A percentile compares a stretch with the other conserved stretches of the same genome.
These are phyloP conservation scores for Leishmania amazonensis DNA, from an alignment of 208 protist genomes.

Conservation along the genomic window DNA sequence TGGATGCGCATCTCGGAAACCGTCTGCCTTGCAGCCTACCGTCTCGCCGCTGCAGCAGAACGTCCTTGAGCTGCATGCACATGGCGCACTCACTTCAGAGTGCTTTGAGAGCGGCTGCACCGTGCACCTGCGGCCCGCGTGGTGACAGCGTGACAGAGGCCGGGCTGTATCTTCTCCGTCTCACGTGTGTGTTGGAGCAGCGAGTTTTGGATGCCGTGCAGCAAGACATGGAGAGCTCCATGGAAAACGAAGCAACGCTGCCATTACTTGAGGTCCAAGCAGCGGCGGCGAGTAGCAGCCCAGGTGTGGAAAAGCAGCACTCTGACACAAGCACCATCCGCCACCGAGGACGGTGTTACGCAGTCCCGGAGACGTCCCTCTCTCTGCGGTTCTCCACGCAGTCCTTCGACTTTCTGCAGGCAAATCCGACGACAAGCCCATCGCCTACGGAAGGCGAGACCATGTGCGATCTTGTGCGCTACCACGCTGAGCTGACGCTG, in stretches of 20 bases:
- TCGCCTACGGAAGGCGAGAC: not conserved
- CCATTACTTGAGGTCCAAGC: not conserved
- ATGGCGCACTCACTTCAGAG: slow-evolving; percentile 10
- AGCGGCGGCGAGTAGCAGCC: not conserved
- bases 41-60: not conserved
- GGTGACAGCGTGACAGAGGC: slow-evolving; percentile 25
- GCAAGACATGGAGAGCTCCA: not conserved
- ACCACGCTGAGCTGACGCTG: slow-evolving; percentile 37
- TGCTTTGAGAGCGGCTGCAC: slow-evolving; percentile 4
- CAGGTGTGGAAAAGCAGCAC: not conserved
- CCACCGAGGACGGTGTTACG: slow-evolving; percentile 23
- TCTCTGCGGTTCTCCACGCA: not conserved
- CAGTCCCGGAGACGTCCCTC: slow-evolving; percentile 5
- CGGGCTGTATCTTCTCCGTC: slow-evolving; percentile 34
- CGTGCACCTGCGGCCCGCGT: not conserved
- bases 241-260: not conserved
- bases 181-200: slow-evolving; percentile 37
- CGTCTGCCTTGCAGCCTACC: not conserved
- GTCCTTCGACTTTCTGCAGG: not conserved
- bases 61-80: not conserved
- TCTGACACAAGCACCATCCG: slow-evolving; percentile 12
- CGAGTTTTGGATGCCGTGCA: slow-evolving; percentile 21
- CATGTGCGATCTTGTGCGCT: slow-evolving; percentile 1
- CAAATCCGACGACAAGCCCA: not conserved
- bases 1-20: not conserved